Percentiles rank a stretch among this genome's conserved stretches.
These are phyloP conservation scores for Spathaspora sp. DNA, from an alignment of 805 yeast species.

Conservation along the genomic window DNA sequence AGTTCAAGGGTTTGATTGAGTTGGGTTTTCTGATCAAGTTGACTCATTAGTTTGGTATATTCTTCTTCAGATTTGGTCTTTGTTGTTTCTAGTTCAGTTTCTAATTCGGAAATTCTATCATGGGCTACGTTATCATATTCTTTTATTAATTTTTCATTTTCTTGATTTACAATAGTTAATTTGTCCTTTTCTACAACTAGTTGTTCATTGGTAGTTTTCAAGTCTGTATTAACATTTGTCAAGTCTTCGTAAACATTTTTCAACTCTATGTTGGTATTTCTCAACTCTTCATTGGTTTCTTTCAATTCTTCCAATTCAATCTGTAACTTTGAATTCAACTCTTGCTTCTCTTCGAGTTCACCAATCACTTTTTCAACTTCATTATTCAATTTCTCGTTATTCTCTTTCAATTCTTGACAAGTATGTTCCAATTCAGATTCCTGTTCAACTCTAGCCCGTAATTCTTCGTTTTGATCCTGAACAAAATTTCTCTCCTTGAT, in stretches of 20 bases:
- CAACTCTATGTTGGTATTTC: background rate
- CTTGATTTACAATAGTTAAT: conserved; percentile 4
- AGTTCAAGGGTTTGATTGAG: conserved; percentile 4
- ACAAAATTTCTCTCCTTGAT: conserved; percentile 11
- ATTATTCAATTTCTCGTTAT: background rate
- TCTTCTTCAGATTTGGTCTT: background rate
- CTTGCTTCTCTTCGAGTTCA: conserved; percentile 4
- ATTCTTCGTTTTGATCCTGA: conserved; percentile 1
- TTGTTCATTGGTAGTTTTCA: conserved; percentile 12
- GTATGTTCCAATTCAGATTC: background rate
- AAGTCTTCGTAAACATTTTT: conserved; percentile 8
- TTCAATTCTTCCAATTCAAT: conserved; percentile 10
- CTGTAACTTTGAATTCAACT: background rate
- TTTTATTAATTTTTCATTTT: conserved; percentile 8
- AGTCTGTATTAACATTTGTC: no score
- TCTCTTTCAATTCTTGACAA: background rate
- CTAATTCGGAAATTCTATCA: conserved; percentile 4
- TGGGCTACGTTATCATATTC: conserved; percentile 2
- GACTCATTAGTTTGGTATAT: background rate
- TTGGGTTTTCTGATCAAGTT: conserved; percentile 8
- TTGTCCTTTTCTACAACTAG: conserved; percentile 7
- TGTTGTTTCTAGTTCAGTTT: conserved; percentile 3
- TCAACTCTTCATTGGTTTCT: conserved; percentile 4
- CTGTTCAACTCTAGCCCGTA: background rate
- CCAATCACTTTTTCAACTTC: background rate